phyloP scores from a whole-genome alignment of 306 rosid genomes.

The Luffa acutangula region DNA sequence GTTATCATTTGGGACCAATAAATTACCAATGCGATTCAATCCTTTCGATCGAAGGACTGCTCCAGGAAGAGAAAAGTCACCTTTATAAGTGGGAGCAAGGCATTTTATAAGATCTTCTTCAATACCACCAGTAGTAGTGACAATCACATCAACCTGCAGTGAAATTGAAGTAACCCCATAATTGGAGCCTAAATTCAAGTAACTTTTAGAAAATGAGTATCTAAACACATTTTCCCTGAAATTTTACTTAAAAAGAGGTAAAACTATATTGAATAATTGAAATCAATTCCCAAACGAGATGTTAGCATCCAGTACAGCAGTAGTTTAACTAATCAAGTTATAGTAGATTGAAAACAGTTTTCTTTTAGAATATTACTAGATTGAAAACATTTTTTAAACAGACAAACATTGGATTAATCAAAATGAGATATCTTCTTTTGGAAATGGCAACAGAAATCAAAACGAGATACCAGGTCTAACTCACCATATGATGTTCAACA shows the following conservation, averaged over 20 bases:
- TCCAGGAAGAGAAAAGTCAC: constrained; percentile 69
- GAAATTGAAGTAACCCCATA: not conserved
- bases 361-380: too few species aligned
- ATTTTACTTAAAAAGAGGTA: not conserved
- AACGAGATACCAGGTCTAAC: constrained; percentile 4
- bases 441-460: not conserved
- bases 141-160: constrained; percentile 73
- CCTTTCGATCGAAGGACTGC: constrained; percentile 72
- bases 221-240: not conserved
- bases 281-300: not conserved
- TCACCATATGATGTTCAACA: constrained; percentile 77
- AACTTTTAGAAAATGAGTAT: not conserved
- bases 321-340: not conserved
- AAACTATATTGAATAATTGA: not conserved
- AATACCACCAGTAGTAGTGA: constrained; percentile 85
- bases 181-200: not conserved
- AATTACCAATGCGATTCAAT: constrained; percentile 85
- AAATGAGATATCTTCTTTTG: not conserved
- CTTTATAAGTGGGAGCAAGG: constrained; percentile 84
- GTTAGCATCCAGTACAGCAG: not conserved
- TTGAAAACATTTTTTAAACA: not conserved
- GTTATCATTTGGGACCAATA: constrained; percentile 82
- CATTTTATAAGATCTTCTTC: constrained; percentile 94
- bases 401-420: not conserved
- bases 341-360: not conserved